Evolutionary conservation across 1,284 basidiomycete species (phyloP).

Genomic region (Xerocomus nothofagi): DNA sequence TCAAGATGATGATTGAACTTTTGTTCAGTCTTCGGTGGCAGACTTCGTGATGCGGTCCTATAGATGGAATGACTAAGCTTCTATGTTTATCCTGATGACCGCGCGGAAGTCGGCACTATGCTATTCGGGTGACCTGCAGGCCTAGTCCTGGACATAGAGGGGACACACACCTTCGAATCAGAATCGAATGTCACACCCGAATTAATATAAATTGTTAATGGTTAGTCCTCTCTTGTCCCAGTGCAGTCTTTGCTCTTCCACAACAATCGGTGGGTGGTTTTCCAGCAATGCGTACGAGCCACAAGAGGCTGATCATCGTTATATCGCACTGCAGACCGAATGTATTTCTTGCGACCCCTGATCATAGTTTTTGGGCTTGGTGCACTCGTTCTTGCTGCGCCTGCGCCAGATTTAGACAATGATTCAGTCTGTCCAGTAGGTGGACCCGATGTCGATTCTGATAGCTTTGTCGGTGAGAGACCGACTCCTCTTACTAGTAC

Average conservation of each 20-base stretch:
- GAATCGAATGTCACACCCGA: not conserved
- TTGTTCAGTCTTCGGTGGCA: too few relatives aligned
- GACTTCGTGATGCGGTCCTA: too few relatives aligned
- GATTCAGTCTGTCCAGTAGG: too few relatives aligned
- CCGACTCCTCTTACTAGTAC: not conserved
- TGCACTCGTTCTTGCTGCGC: slow-evolving; percentile 2
- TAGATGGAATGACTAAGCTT: too few relatives aligned
- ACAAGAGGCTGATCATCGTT: not conserved
- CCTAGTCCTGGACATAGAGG: too few relatives aligned
- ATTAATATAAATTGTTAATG: not conserved
- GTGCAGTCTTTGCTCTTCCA: not conserved
- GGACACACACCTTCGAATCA: too few relatives aligned
- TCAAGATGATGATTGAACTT: too few relatives aligned
- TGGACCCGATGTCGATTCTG: not conserved
- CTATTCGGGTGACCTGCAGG: too few relatives aligned
- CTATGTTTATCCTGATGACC: too few relatives aligned
- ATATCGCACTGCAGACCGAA: not conserved
- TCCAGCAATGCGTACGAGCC: not conserved
- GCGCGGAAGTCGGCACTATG: too few relatives aligned
- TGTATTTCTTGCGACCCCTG: not conserved
- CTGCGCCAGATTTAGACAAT: too few relatives aligned
- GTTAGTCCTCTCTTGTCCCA: not conserved
- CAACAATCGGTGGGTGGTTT: not conserved
- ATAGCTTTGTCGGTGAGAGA: slow-evolving; percentile 1
- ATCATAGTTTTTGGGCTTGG: slow-evolving; percentile 1